A percentile compares a stretch with the other conserved stretches of the same genome.
Evolutionary conservation across 495 filamentous ascomycete species (phyloP).

Genomic region (Symbiotaphrina buchneri): DNA sequence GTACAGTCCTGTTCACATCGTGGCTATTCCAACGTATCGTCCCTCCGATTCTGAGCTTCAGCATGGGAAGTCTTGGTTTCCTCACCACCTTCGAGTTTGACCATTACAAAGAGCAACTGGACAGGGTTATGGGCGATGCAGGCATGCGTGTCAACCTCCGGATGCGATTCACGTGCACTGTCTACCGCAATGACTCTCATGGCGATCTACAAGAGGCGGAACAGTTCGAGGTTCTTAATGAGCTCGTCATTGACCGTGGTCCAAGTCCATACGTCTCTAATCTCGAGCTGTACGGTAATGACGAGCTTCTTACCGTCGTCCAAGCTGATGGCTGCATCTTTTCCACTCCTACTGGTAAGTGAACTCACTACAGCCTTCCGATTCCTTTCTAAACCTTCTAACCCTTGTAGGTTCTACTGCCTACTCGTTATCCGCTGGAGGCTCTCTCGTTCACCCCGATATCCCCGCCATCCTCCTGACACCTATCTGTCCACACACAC

Average conservation of each 20-base stretch:
- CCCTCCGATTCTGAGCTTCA: slow-evolving; percentile 74
- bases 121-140: slow-evolving; percentile 67
- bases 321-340: slow-evolving; percentile 96
- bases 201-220: slow-evolving; percentile 54
- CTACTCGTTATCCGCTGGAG: slow-evolving; percentile 88
- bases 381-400: slow-evolving; percentile 3
- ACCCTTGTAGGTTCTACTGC: slow-evolving; percentile 49
- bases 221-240: slow-evolving; percentile 90
- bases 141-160: slow-evolving; percentile 91
- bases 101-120: slow-evolving; percentile 57
- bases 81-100: slow-evolving; percentile 83
- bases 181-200: slow-evolving; percentile 48
- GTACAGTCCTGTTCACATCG: slow-evolving; percentile 82
- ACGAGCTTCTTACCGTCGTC: slow-evolving; percentile 79
- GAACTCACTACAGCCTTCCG: slow-evolving; percentile 7
- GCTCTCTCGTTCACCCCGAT: slow-evolving; percentile 86
- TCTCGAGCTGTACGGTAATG: slow-evolving; percentile 81
- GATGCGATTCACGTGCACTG: slow-evolving; percentile 94
- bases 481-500: slow-evolving; percentile 90
- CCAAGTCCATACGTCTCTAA: slow-evolving; percentile 95
- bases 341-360: slow-evolving; percentile 70
- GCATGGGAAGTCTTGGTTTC: slow-evolving; percentile 75
- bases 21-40: slow-evolving; percentile 98
- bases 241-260: slow-evolving; percentile 91
- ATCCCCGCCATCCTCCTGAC: slow-evolving; percentile 95